These are phyloP conservation scores for Calonectria hawksworthii DNA, from an alignment of 2,329 filamentous ascomycete species.

Conservation along the genomic window DNA sequence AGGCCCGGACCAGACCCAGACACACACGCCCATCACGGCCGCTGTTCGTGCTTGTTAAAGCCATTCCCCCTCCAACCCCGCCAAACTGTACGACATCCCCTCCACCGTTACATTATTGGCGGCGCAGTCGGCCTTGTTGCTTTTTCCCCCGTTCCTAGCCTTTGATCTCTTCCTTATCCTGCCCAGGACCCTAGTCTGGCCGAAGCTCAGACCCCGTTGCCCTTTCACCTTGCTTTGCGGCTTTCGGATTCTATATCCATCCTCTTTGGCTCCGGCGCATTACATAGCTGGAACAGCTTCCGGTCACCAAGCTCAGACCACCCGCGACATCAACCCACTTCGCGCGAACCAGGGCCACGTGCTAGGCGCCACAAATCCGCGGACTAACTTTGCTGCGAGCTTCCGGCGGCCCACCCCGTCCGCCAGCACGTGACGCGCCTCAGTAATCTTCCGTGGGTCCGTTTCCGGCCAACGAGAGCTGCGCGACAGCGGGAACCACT, in stretches of 20 bases:
- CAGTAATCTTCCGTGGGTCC: constrained; percentile 22
- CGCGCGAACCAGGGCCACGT: constrained; percentile 22
- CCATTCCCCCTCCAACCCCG: constrained; percentile 9
- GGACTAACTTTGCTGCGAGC: constrained; percentile 20
- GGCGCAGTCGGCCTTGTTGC: constrained; percentile 12
- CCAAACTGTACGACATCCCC: constrained; percentile 16
- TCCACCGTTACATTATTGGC: constrained; percentile 21
- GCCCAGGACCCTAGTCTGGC: neutral
- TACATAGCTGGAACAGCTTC: neutral
- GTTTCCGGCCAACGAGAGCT: constrained; percentile 33
- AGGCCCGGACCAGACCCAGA: constrained; percentile 16
- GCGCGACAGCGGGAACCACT: constrained; percentile 27
- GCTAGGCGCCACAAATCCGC: neutral
- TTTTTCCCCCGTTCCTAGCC: neutral
- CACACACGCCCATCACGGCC: neutral
- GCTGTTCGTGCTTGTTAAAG: constrained; percentile 1
- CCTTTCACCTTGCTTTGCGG: neutral
- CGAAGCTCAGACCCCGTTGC: neutral
- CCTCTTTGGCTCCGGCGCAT: neutral
- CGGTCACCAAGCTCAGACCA: neutral
- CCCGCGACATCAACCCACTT: constrained; percentile 9
- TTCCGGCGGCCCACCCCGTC: neutral
- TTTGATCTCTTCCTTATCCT: constrained; percentile 16
- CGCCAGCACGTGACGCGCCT: constrained; percentile 34
- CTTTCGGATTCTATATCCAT: neutral